Evolutionary conservation across 164 flowering plant genomes (phyloP).

Genomic region (Berberis thunbergii): DNA sequence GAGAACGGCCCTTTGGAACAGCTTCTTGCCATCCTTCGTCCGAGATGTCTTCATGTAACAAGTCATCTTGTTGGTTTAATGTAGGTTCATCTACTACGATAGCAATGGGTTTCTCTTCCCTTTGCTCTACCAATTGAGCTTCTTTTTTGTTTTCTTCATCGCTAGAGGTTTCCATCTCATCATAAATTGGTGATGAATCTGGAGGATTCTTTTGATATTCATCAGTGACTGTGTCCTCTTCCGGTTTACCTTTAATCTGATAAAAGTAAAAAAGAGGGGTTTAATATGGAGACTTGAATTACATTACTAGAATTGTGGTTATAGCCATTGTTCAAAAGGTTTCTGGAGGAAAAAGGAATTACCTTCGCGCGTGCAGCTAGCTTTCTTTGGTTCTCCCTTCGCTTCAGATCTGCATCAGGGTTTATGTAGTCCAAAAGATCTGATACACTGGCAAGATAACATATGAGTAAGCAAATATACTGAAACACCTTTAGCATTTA

Average conservation of each 20-base stretch:
- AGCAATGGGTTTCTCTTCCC: conserved; percentile 26
- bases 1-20: conserved; percentile 58
- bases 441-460: conserved; percentile 53
- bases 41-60: conserved; percentile 33
- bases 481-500: too few relatives aligned
- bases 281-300: background rate
- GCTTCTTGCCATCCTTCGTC: conserved; percentile 96
- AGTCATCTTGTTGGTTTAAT: conserved; percentile 23
- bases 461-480: too few relatives aligned
- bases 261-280: background rate
- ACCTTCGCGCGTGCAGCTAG: conserved; percentile 92
- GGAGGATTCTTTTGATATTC: conserved; percentile 43
- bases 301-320: background rate
- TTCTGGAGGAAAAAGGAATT: background rate
- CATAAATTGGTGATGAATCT: conserved; percentile 21
- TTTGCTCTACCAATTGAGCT: conserved; percentile 21
- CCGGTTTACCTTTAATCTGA: conserved; percentile 58
- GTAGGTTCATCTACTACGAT: conserved; percentile 17
- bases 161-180: conserved; percentile 35
- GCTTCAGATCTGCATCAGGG: conserved; percentile 73
- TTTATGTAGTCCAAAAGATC: conserved; percentile 85
- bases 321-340: background rate
- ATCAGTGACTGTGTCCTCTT: conserved; percentile 41
- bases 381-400: conserved; percentile 74
- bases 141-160: conserved; percentile 64